These are phyloP conservation scores for Crataegus laevigata DNA, from an alignment of 306 rosid genomes.

Conservation along the genomic window DNA sequence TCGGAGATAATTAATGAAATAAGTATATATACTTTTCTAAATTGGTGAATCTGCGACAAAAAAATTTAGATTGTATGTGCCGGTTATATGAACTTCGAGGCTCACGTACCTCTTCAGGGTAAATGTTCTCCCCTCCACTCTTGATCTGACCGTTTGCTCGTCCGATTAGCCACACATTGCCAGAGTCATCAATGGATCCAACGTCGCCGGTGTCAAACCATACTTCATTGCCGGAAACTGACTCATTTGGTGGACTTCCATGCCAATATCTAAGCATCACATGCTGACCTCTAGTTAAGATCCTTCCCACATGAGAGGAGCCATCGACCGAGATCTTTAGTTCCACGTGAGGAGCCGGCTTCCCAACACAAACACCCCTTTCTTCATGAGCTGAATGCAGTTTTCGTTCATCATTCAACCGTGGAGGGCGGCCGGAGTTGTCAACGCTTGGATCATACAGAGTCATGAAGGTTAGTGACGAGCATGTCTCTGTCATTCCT, in stretches of 20 bases:
- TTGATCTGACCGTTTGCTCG: constrained; percentile 66
- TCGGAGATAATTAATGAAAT: not conserved
- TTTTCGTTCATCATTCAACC: constrained; percentile 14
- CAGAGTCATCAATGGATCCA: constrained; percentile 59
- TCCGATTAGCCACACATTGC: constrained; percentile 78
- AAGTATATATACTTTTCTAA: not conserved
- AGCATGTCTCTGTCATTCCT: constrained; percentile 95
- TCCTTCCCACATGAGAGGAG: constrained; percentile 47
- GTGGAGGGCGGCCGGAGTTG: constrained; percentile 14
- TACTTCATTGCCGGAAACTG: constrained; percentile 21
- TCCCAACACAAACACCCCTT: constrained; percentile 86
- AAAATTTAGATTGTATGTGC: not conserved
- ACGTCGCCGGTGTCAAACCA: constrained; percentile 95
- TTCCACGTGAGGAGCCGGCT: constrained; percentile 91
- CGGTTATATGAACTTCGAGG: not conserved
- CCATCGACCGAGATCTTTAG: constrained; percentile 42
- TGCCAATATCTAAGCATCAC: constrained; percentile 77
- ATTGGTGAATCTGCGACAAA: not conserved
- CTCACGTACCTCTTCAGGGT: constrained; percentile 77
- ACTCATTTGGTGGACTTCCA: constrained; percentile 31
- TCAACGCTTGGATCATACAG: constrained; percentile 42
- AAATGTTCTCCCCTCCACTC: constrained; percentile 91
- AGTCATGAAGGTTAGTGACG: constrained; percentile 68
- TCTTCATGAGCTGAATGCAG: constrained; percentile 25
- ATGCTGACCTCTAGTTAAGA: constrained; percentile 95